A percentile compares a stretch with the other conserved stretches of the same genome.
These are phyloP conservation scores for Ascochyta clinopodiicola DNA, from an alignment of 2,329 filamentous ascomycete species.

Conservation along the genomic window DNA sequence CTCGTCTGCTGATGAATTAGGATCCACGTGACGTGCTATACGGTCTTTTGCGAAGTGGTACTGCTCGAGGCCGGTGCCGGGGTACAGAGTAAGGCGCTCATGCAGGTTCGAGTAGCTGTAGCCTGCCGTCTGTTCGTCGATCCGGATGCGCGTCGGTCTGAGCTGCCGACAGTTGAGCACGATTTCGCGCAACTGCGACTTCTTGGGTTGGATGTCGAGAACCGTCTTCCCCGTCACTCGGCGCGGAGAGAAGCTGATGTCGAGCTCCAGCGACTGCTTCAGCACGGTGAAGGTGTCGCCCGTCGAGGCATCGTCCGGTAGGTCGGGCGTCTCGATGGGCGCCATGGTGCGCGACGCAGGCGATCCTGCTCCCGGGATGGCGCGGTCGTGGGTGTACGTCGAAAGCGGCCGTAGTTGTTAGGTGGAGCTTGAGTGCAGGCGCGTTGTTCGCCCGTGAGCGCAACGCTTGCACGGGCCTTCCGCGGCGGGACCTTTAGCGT, in stretches of 20 bases:
- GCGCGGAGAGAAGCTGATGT: conserved; percentile 82
- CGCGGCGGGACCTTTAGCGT: conserved; percentile 11
- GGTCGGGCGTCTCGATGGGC: conserved; percentile 40
- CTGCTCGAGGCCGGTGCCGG: conserved; percentile 69
- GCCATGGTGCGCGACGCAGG: conserved; percentile 39
- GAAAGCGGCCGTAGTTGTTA: conserved; percentile 9
- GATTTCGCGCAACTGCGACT: conserved; percentile 61
- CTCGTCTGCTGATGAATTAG: conserved; percentile 59
- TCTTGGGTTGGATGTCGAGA: conserved; percentile 75
- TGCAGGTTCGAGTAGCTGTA: conserved; percentile 69
- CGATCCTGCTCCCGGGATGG: conserved; percentile 32
- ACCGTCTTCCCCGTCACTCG: conserved; percentile 79
- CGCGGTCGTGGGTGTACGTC: conserved; percentile 6
- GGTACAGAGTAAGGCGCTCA: conserved; percentile 66
- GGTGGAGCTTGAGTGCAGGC: conserved; percentile 10
- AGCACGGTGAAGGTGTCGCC: conserved; percentile 64
- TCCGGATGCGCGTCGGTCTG: conserved; percentile 59
- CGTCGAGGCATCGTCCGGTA: conserved; percentile 39
- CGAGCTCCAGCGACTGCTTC: conserved; percentile 86
- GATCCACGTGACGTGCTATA: conserved; percentile 64
- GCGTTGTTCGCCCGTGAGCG: conserved; percentile 6
- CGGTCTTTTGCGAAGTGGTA: conserved; percentile 78
- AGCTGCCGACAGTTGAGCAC: conserved; percentile 69
- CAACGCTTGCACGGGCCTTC: conserved; percentile 6
- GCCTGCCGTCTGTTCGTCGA: conserved; percentile 48